Base-by-base conservation (phyloP, 2,329 filamentous ascomycete genomes). In the Colletotrichum lupini region DNA sequence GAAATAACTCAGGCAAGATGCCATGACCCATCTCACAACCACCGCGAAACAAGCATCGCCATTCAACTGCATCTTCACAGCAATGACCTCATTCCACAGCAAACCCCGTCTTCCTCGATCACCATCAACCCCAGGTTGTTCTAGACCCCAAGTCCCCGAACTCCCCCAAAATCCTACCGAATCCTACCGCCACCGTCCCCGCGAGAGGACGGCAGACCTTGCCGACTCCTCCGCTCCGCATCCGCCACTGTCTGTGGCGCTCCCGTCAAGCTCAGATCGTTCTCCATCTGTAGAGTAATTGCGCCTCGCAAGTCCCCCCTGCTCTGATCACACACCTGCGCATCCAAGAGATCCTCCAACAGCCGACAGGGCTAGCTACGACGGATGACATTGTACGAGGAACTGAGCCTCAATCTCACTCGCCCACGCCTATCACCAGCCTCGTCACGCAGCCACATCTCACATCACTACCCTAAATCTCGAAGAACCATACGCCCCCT, bases 401-500 rank as follows among this genome's bases (percentile, higher is more conserved):
- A 19, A 73, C 70, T 69, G 66, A 73, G 70, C 70, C 66, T 73
- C 59, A 49, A 68, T 59, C 65, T 46, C 57, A 59, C 37, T 58
- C 53, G 55, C 30, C 24, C 66, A 62, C 37, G 70, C 55, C 66
- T 30, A 42, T 60, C 37, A 19, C 53, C 32, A 49, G 67, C 68
- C 68, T 37, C 46, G 28, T 22, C 46, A 35, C 61, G 49, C 59
- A 73, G 70, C 70, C 66, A 69, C 70, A 61, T 46, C 70, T 73
- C 30, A 70, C 66, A n/a, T 69, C 59, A 70, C 59, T 53, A 73
- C 59, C 55, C 26, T 60, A 64, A 69, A 30, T 26, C 42, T 28
- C 9, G 22, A 55, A 35, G 49, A 52, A 72, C 49, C 16, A 32
- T n/a, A 30, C 32, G 24, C 62, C 56, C 46, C 37, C n/a, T 30